These are phyloP conservation scores for Cutaneotrichosporon sp. DNA, from an alignment of 1,284 basidiomycete genomes.

Conservation along the genomic window DNA sequence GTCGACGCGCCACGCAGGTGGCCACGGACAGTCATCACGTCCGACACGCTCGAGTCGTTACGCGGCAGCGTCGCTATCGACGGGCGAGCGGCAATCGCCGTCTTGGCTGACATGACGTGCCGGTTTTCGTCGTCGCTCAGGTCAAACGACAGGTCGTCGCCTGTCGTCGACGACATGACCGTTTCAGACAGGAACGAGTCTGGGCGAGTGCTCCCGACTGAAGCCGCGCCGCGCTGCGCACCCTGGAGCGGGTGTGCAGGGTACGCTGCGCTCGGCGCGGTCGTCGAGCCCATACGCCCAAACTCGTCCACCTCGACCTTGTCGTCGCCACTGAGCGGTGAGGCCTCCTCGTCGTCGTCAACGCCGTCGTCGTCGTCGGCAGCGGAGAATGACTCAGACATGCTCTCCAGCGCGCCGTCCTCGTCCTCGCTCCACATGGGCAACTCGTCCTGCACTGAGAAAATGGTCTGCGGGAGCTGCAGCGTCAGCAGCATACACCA, in stretches of 20 bases:
- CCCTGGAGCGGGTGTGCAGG: background rate
- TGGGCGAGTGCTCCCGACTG: background rate
- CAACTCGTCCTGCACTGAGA: slow-evolving; percentile 76
- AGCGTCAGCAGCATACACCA: slow-evolving; percentile 14
- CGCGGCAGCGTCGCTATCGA: background rate
- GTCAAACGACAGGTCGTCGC: slow-evolving; percentile 1
- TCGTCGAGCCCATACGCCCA: slow-evolving; percentile 3
- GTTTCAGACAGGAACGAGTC: too few species aligned
- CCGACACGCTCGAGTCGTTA: background rate
- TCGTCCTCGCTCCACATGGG: slow-evolving; percentile 71
- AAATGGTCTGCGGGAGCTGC: slow-evolving; percentile 68
- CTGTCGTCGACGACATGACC: background rate
- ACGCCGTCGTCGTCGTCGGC: slow-evolving; percentile 9
- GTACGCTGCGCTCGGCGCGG: background rate
- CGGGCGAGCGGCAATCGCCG: background rate
- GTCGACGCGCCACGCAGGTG: background rate
- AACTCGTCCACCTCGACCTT: slow-evolving; percentile 10
- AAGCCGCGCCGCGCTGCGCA: background rate
- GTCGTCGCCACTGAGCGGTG: background rate
- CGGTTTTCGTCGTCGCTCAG: background rate
- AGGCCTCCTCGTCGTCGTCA: slow-evolving; percentile 8
- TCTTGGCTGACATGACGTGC: background rate
- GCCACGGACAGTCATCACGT: background rate
- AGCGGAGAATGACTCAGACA: slow-evolving; percentile 57
- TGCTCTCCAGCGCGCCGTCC: slow-evolving; percentile 69